Percentiles rank a stretch among this genome's conserved stretches.
phyloP scores from a whole-genome alignment of 495 filamentous ascomycete genomes.

The Penicillium cinerascens region DNA sequence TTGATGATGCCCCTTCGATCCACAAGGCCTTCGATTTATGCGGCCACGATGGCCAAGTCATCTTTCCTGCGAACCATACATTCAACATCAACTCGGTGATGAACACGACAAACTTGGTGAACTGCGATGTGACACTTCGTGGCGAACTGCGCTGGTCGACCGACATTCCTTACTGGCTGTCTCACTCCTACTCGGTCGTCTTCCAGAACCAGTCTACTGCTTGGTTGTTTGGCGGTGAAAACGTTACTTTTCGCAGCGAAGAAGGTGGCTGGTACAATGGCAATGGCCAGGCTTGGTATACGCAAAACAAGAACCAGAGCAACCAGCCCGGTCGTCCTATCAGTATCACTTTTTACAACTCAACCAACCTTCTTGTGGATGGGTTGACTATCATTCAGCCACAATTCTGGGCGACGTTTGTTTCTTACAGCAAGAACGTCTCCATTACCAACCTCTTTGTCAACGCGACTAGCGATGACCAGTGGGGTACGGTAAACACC shows the following conservation, averaged over 20 bases:
- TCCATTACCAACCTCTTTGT: conserved; percentile 41
- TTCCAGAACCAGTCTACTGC: conserved; percentile 49
- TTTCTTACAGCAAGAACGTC: conserved; percentile 35
- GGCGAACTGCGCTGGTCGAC: conserved; percentile 39
- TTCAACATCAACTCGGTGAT: conserved; percentile 41
- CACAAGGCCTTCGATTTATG: conserved; percentile 40
- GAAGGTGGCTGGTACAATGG: conserved; percentile 45
- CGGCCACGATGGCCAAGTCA: conserved; percentile 33
- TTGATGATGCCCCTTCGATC: conserved; percentile 42
- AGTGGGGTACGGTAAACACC: conserved; percentile 35
- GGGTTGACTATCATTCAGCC: conserved; percentile 37
- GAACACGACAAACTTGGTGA: conserved; percentile 44
- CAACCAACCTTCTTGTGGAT: conserved; percentile 31
- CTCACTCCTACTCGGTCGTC: conserved; percentile 37
- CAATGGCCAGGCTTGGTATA: conserved; percentile 48
- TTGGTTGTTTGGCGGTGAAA: conserved; percentile 43
- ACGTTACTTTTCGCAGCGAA: conserved; percentile 29
- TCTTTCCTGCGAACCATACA: conserved; percentile 34
- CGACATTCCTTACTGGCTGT: conserved; percentile 45
- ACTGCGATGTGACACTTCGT: conserved; percentile 35
- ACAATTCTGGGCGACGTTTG: conserved; percentile 45
- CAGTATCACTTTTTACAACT: conserved; percentile 36
- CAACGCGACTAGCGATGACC: conserved; percentile 34
- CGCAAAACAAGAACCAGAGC: conserved; percentile 24
- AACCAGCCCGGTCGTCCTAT: conserved; percentile 47